Evolutionary conservation across 805 yeast species (phyloP), one percentile per base, ranked within the genome.

Genomic region (Barnettozyma vustinii): DNA sequence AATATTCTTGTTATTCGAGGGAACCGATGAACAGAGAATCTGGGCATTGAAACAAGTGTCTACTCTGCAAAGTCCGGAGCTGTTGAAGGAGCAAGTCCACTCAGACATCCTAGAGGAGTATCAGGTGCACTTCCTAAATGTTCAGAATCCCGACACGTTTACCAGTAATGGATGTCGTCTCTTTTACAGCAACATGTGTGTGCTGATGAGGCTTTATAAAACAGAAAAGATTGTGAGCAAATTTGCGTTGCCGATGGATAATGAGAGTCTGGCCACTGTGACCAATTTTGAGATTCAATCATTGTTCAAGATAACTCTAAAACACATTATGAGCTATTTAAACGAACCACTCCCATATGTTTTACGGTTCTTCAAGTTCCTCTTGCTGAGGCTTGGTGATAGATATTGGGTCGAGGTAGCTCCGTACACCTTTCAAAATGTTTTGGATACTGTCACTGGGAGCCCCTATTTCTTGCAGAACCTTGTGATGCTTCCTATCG

Each of bases 381-480:
- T 83, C 1, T 62, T 86, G 21, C 51, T 55, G 2, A 68, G 68
- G 37, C 67, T 80, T 10, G 74, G 71, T 8, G 18, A 57, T 0
- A 66, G 68, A 3, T 77, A 83, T 50, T 87, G 94, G 92, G 56
- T 61, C 0, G 55, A 66, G 23, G 71, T 81, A 4, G 67, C 75
- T 1, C 87, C 87, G 0, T 75, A 69, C 51, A 76, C 77, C 2
- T 77, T 75, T 51, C 72, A 71, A 26, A 81, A 80, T 51, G 68
- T 83, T 40, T 62, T 85, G 45, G 90, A 84, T 53, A 73, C 80
- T 16, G 69, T 84, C 1, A 72, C 84, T 42, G 75, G 76, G 18
- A 81, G 77, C 55, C 80, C 83, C 1, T 65, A 70, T 42, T 80
- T 72, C 55, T 57, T 68, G 1, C 65, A 64, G 16, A 67, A 63